Conservation (phyloP, 108 stramenopile species). For the Heterococcus sp. region DNA sequence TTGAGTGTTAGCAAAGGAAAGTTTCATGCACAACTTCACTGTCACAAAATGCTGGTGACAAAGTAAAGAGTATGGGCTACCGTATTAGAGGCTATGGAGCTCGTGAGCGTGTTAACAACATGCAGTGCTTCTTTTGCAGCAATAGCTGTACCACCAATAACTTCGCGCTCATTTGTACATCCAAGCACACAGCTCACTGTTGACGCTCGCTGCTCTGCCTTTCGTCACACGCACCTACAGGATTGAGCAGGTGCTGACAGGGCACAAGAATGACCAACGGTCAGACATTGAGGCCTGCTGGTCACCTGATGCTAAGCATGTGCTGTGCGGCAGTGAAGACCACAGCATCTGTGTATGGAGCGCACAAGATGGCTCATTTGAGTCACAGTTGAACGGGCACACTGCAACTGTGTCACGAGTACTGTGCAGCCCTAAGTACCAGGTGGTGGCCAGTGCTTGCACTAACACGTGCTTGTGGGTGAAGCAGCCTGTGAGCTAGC, state of each 20-base stretch:
- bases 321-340: constrained; percentile 50
- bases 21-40: no score
- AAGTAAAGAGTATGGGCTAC: not conserved
- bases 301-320: constrained; percentile 44
- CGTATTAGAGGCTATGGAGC: not conserved
- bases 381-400: constrained; percentile 43
- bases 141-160: not conserved
- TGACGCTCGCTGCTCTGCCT: not conserved
- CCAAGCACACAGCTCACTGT: not conserved
- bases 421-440: constrained; percentile 54
- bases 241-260: constrained; percentile 29
- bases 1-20: not conserved
- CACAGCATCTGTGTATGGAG: constrained; percentile 36
- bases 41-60: no score
- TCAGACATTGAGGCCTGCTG: constrained; percentile 50
- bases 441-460: constrained; percentile 52
- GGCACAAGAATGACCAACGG: constrained; percentile 47
- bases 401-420: constrained; percentile 31
- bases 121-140: not conserved
- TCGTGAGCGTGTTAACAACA: not conserved
- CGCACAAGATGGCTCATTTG: constrained; percentile 31
- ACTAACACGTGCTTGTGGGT: constrained; percentile 56
- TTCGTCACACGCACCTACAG: not conserved
- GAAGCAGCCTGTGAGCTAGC: no score
- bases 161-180: not conserved